Percentiles rank a stretch among this genome's conserved stretches.
phyloP scores from a whole-genome alignment of 2,329 filamentous ascomycete genomes.

The Botrytis hyacinthi region DNA sequence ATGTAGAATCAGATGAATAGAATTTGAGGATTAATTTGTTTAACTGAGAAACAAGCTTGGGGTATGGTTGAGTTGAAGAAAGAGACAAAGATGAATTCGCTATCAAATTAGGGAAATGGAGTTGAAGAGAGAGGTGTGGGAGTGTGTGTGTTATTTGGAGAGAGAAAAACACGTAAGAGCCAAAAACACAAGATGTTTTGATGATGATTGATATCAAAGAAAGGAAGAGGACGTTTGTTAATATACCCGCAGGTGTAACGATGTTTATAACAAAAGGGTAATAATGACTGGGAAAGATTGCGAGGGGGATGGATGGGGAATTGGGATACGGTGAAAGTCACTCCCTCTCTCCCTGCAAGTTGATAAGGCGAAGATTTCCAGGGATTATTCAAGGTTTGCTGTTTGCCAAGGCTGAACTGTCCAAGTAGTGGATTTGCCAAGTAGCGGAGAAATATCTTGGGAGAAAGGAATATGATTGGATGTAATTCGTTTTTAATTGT shows the following conservation, averaged over 20 bases:
- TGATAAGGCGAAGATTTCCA: not conserved
- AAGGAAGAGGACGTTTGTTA: not conserved
- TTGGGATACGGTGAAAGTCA: conserved; percentile 10
- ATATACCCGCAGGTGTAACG: conserved; percentile 6
- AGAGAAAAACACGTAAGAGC: not conserved
- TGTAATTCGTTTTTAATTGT: not conserved
- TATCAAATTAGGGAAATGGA: not conserved
- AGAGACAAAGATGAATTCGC: not conserved
- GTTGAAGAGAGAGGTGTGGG: not conserved
- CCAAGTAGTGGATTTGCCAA: not conserved
- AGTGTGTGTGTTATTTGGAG: not conserved
- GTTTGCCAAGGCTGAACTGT: conserved; percentile 7
- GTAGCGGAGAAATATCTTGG: not conserved
- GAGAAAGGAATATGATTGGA: not conserved
- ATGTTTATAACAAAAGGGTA: not conserved
- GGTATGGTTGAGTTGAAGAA: not conserved
- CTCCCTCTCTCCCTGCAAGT: not conserved
- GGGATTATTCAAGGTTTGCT: conserved; percentile 6
- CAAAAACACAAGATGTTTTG: not conserved
- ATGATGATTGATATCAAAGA: not conserved
- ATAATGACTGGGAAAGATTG: not conserved
- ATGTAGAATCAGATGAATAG: conserved; percentile 36
- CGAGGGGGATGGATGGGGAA: not conserved
- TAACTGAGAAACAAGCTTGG: not conserved
- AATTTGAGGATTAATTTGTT: not conserved